These are phyloP conservation scores for Limnomonas spitsbergensis DNA, from an alignment of 139 green algal species.

Conservation along the genomic window DNA sequence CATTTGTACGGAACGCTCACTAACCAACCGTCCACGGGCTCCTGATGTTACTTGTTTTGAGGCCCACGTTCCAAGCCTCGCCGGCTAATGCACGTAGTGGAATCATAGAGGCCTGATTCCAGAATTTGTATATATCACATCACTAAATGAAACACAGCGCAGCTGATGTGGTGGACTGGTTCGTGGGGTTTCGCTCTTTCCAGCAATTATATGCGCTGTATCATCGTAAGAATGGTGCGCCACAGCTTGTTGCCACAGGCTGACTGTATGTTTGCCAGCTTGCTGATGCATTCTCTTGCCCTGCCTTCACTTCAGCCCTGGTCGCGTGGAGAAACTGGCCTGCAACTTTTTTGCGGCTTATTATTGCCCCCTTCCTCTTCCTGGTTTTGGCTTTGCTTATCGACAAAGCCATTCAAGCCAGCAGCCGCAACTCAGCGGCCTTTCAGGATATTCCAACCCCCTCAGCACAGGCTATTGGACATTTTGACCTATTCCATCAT, in stretches of 20 bases:
- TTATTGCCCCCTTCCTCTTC: conserved; percentile 81
- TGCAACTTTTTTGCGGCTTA: conserved; percentile 68
- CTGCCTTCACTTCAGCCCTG: conserved; percentile 45
- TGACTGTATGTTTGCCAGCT: too few relatives aligned
- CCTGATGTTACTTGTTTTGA: too few relatives aligned
- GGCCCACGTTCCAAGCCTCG: too few relatives aligned
- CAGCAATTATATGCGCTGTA: neutral
- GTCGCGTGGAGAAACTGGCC: conserved; percentile 72
- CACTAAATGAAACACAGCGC: too few relatives aligned
- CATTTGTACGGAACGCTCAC: too few relatives aligned
- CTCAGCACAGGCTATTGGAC: neutral
- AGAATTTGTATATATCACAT: too few relatives aligned
- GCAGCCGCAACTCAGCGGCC: conserved; percentile 31
- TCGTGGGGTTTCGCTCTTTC: neutral
- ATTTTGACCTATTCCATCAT: conserved; percentile 26
- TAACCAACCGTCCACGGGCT: too few relatives aligned
- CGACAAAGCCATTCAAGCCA: conserved; percentile 54
- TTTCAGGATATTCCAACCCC: conserved; percentile 12
- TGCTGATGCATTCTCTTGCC: neutral
- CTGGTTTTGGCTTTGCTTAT: conserved; percentile 79
- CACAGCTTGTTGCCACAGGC: too few relatives aligned
- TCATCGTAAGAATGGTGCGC: neutral
- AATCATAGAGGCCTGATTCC: too few relatives aligned
- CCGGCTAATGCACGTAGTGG: too few relatives aligned
- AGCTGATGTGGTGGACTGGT: neutral